Evolutionary conservation across 108 stramenopile species (phyloP).

Genomic region (Schizochytrium sp.): DNA sequence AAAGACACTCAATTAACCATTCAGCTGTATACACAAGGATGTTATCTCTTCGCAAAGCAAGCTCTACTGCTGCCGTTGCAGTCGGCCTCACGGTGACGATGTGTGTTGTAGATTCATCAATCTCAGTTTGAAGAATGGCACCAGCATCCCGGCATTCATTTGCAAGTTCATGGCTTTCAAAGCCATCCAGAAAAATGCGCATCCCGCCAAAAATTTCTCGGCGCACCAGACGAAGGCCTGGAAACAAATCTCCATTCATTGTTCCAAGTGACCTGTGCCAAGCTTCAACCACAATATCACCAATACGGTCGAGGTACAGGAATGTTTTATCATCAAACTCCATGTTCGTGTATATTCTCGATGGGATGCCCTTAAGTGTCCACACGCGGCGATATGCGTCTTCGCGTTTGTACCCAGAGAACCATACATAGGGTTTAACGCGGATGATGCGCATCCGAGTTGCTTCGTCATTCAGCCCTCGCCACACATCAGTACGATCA

Average conservation of each 20-base stretch:
- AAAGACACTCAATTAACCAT: too few species aligned
- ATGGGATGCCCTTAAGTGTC: neutral
- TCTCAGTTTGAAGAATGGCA: too few species aligned
- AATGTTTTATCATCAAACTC: neutral
- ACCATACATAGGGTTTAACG: constrained; percentile 3
- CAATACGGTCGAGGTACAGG: neutral
- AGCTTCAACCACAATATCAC: neutral
- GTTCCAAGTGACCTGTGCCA: neutral
- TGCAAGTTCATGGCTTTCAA: too few species aligned
- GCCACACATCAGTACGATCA: constrained; percentile 11
- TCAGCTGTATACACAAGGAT: too few species aligned
- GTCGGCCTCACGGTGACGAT: too few species aligned
- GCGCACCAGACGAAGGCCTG: neutral
- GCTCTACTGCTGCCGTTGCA: too few species aligned
- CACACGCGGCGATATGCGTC: neutral
- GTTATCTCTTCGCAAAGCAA: too few species aligned
- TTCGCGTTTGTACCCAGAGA: neutral
- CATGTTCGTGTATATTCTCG: neutral
- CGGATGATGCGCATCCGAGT: constrained; percentile 3
- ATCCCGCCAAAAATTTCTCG: neutral
- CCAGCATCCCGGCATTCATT: too few species aligned
- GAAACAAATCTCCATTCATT: neutral
- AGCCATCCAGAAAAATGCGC: too few species aligned
- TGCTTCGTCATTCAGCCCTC: neutral
- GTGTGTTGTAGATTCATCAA: too few species aligned